Evolutionary conservation across 306 rosid genomes (phyloP).

Genomic region (Sindora glabra): DNA sequence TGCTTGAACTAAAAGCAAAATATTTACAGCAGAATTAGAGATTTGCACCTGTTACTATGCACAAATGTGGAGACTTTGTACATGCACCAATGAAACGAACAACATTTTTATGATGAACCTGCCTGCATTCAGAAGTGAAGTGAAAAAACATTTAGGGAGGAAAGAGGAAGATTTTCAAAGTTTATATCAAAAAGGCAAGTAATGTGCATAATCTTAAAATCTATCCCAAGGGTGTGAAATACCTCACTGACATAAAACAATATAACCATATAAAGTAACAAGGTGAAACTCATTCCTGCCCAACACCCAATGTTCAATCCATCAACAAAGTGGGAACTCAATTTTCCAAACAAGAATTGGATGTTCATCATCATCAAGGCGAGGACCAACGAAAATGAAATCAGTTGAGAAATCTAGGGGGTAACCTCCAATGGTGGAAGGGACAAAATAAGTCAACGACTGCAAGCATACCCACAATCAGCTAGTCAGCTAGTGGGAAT

Average conservation of each 20-base stretch:
- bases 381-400: not conserved
- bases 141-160: not conserved
- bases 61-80: constrained; percentile 77
- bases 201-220: not conserved
- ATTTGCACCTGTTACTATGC: constrained; percentile 79
- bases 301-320: too few species aligned
- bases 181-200: not conserved
- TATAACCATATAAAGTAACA: constrained; percentile 1
- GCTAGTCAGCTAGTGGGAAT: too few species aligned
- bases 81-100: constrained; percentile 94
- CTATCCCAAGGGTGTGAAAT: not conserved
- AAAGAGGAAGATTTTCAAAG: not conserved
- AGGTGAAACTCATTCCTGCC: too few species aligned
- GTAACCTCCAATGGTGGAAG: not conserved
- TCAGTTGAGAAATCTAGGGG: not conserved
- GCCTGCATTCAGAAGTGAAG: constrained; percentile 49
- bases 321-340: too few species aligned
- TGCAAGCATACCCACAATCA: not conserved
- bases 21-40: not conserved
- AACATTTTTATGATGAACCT: constrained; percentile 87
- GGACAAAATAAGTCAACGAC: not conserved
- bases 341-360: not conserved
- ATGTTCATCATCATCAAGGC: not conserved
- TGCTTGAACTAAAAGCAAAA: not conserved
- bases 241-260: not conserved